Percentiles rank a stretch among this genome's conserved stretches.
These are phyloP conservation scores for Chlamydomonas sp. DNA, from an alignment of 139 green algal species.

Conservation along the genomic window DNA sequence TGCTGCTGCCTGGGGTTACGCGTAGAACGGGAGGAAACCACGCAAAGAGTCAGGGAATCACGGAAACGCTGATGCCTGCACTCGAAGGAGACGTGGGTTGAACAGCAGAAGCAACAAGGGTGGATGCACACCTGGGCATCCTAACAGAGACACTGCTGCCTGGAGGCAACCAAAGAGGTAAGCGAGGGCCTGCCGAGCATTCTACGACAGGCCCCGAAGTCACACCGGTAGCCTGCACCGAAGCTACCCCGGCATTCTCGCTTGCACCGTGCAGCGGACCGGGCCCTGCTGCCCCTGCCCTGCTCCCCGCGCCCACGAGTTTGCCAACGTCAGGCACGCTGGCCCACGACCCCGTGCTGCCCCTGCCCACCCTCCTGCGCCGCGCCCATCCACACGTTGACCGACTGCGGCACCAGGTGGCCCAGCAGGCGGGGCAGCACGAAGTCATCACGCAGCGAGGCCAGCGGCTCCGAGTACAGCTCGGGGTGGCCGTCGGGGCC, in stretches of 20 bases:
- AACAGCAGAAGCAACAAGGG: neutral
- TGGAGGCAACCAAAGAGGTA: neutral
- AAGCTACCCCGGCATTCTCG: too few relatives aligned
- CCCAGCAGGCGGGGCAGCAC: constrained; percentile 61
- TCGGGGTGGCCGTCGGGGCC: constrained; percentile 69
- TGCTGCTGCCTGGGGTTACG: constrained; percentile 74
- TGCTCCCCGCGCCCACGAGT: neutral
- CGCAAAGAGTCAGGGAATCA: neutral
- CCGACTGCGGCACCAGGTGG: constrained; percentile 75
- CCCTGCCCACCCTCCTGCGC: constrained; percentile 40
- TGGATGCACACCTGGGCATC: neutral
- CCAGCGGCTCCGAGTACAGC: constrained; percentile 65
- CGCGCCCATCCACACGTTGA: constrained; percentile 80
- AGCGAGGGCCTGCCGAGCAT: too few relatives aligned
- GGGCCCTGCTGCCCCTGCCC: neutral
- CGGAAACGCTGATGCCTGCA: neutral
- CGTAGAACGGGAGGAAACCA: neutral
- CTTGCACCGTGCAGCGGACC: too few relatives aligned
- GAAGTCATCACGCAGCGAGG: neutral
- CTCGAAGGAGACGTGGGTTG: neutral
- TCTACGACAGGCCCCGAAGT: too few relatives aligned
- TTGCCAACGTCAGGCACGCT: too few relatives aligned
- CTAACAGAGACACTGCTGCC: neutral
- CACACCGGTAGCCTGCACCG: too few relatives aligned
- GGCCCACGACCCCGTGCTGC: neutral